Conservation (phyloP, 176 grass and related monocot species). For the Oryza brachyantha region DNA sequence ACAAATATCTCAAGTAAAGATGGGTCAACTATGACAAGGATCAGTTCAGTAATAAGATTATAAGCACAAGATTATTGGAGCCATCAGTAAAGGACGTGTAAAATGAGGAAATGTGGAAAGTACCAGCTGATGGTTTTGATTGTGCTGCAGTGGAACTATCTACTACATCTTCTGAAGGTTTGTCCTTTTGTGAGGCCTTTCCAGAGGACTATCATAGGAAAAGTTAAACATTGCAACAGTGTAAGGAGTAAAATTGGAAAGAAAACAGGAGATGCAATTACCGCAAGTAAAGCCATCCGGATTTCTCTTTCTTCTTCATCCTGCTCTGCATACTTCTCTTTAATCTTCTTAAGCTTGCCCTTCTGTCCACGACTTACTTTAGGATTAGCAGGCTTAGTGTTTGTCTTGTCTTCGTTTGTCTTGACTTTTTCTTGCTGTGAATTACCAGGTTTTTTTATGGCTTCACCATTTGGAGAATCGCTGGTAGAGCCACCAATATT, state of each 20-base stretch:
- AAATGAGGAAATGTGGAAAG: conserved; percentile 29
- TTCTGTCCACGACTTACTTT: conserved; percentile 83
- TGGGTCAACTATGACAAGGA: background rate
- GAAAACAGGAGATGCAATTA: conserved; percentile 36
- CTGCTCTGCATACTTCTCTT: conserved; percentile 95
- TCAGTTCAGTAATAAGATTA: background rate
- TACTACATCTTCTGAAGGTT: conserved; percentile 49
- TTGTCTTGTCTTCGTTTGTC: conserved; percentile 40
- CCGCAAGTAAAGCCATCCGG: conserved; percentile 91
- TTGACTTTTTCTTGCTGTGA: conserved; percentile 49
- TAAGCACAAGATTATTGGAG: background rate
- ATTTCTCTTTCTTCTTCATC: conserved; percentile 97
- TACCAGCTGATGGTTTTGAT: conserved; percentile 55
- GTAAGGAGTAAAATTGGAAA: conserved; percentile 8
- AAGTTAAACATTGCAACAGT: conserved; percentile 17
- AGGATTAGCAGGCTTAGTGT: conserved; percentile 41
- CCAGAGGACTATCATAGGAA: conserved; percentile 68
- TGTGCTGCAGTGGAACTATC: conserved; percentile 31
- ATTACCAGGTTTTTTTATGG: conserved; percentile 29
- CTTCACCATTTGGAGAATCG: conserved; percentile 41
- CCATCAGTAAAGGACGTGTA: background rate
- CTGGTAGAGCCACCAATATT: conserved; percentile 33
- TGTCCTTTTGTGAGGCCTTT: conserved; percentile 78
- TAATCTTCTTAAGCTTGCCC: conserved; percentile 97
- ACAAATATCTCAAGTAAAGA: background rate